These are phyloP conservation scores for Candida vaughaniae DNA, from an alignment of 805 yeast species.

Conservation along the genomic window DNA sequence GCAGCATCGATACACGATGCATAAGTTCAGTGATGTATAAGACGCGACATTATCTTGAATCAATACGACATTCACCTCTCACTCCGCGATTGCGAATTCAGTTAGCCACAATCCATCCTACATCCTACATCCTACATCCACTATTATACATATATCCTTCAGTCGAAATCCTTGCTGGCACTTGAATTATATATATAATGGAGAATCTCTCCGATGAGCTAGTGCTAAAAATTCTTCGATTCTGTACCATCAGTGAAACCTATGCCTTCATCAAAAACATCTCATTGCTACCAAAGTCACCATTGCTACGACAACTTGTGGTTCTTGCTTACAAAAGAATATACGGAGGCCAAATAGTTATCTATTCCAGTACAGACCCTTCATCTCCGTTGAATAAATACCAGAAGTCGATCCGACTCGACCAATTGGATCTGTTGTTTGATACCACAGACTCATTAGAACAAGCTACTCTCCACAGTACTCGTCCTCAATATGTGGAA, in stretches of 20 bases:
- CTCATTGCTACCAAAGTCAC: not conserved
- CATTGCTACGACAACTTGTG: not conserved
- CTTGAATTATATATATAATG: not conserved
- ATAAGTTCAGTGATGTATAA: no score
- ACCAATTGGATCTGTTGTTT: constrained; percentile 14
- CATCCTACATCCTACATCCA: no score
- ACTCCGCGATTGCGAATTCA: no score
- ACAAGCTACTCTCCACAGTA: constrained; percentile 11
- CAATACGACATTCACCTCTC: no score
- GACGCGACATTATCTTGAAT: no score
- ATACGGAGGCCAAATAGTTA: constrained; percentile 17
- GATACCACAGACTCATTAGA: constrained; percentile 8
- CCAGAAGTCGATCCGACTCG: constrained; percentile 15
- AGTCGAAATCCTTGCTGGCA: not conserved
- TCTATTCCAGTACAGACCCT: constrained; percentile 12
- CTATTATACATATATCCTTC: no score
- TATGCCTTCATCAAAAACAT: constrained; percentile 7
- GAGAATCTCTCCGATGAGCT: constrained; percentile 8
- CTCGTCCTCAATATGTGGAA: constrained; percentile 21
- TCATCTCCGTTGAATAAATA: constrained; percentile 3
- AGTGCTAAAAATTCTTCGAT: constrained; percentile 5
- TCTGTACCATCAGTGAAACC: constrained; percentile 9
- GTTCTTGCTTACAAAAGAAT: constrained; percentile 19
- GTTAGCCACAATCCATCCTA: no score
- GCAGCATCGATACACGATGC: no score